Evolutionary conservation across 768 basidiomycete species (phyloP).

Genomic region (Lepiota subincarnata): DNA sequence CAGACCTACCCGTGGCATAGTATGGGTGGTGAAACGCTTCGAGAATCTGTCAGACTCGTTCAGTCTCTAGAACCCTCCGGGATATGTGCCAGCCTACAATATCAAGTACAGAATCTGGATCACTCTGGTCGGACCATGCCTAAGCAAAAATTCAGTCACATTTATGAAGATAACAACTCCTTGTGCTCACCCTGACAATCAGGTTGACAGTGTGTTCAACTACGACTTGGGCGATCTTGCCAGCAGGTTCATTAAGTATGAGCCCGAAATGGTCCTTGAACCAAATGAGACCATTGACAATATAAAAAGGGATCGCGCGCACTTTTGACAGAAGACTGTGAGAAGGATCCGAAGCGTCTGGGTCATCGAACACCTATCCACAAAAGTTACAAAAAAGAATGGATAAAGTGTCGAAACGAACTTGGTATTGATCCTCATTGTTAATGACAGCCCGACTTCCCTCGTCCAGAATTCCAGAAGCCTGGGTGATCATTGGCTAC

Average conservation of each 20-base stretch:
- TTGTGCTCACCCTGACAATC: conserved; percentile 43
- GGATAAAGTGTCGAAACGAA: conserved; percentile 16
- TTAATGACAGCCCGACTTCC: conserved; percentile 69
- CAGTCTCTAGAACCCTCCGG: neutral
- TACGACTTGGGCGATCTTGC: conserved; percentile 65
- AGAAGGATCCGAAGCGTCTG: conserved; percentile 65
- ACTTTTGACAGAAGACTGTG: conserved; percentile 73
- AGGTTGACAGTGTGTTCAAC: conserved; percentile 58
- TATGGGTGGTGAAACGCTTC: conserved; percentile 71
- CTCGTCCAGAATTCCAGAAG: conserved; percentile 51
- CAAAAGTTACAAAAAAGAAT: neutral
- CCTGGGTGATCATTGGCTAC: conserved; percentile 59
- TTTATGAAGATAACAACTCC: neutral
- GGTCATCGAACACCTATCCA: conserved; percentile 58
- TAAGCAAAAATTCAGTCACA: conserved; percentile 12
- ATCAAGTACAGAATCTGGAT: conserved; percentile 43
- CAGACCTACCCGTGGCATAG: conserved; percentile 49
- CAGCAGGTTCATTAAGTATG: conserved; percentile 72
- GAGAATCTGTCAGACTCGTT: conserved; percentile 36
- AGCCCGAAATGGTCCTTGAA: conserved; percentile 65
- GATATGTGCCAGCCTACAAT: conserved; percentile 26
- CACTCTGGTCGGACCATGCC: conserved; percentile 46
- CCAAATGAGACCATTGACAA: neutral
- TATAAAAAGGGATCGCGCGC: neutral
- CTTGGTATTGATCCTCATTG: conserved; percentile 64